Percentiles rank a stretch among this genome's conserved stretches.
These are phyloP conservation scores for Aphanomyces cochlioides DNA, from an alignment of 352 stramenopile species.

Conservation along the genomic window DNA sequence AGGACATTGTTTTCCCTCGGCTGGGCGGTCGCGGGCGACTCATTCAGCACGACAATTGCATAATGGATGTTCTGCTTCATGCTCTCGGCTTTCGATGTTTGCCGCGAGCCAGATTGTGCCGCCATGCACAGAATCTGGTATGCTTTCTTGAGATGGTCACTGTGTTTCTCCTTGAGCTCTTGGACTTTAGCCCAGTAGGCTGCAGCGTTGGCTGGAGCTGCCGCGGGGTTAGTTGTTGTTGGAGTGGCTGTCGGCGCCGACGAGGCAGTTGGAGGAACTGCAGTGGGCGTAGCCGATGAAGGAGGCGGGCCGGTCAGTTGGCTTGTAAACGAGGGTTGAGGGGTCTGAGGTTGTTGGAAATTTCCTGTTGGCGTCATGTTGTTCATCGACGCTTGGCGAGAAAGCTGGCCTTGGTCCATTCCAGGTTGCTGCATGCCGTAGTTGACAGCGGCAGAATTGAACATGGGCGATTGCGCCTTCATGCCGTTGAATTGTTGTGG, in stretches of 20 bases:
- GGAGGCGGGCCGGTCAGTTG: background rate
- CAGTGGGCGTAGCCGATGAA: background rate
- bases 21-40: constrained; percentile 41
- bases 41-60: constrained; percentile 62
- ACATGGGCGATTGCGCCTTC: constrained; percentile 1
- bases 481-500: background rate
- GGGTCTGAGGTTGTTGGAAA: background rate
- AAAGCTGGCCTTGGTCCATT: background rate
- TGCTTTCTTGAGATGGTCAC: constrained; percentile 51
- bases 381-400: background rate
- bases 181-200: constrained; percentile 77
- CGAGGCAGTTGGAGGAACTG: background rate
- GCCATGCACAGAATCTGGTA: constrained; percentile 60
- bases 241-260: background rate
- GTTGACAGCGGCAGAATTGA: background rate
- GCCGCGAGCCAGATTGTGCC: constrained; percentile 48
- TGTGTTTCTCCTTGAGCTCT: constrained; percentile 46
- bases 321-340: background rate
- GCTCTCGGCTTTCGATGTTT: constrained; percentile 69
- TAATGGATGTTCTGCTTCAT: constrained; percentile 79
- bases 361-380: background rate
- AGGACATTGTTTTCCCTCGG: constrained; percentile 64
- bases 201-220: constrained; percentile 26
- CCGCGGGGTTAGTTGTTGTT: constrained; percentile 7
- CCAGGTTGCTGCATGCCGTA: background rate